These are phyloP conservation scores for Kodamaea restingae DNA, from an alignment of 805 yeast species.

Conservation along the genomic window DNA sequence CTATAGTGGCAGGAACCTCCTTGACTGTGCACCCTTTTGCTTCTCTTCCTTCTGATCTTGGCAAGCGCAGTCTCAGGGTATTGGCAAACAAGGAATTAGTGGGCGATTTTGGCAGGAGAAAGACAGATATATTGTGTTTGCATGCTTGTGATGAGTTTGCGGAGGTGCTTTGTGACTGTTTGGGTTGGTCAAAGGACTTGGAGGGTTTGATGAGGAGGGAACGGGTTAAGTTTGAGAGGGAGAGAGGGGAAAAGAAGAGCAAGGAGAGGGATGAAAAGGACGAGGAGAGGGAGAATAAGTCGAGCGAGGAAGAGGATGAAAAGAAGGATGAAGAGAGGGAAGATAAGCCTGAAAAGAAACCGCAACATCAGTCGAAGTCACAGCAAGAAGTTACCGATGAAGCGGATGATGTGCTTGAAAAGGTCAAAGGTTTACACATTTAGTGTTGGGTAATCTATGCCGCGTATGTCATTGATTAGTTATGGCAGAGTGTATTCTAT, in stretches of 20 bases:
- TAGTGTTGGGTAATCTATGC: too few relatives aligned
- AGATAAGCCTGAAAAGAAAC: too few relatives aligned
- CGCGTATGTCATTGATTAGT: too few relatives aligned
- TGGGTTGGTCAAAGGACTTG: constrained; percentile 66
- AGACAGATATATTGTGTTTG: constrained; percentile 56
- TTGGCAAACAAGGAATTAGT: constrained; percentile 73
- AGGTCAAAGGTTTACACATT: background rate
- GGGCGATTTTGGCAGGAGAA: constrained; percentile 61
- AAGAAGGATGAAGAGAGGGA: too few relatives aligned
- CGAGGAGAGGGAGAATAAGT: background rate
- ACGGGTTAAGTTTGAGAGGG: constrained; percentile 5
- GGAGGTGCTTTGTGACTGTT: constrained; percentile 42
- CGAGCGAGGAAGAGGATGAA: background rate
- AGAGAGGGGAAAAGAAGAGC: background rate
- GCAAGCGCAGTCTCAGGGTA: constrained; percentile 46
- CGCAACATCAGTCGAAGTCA: too few relatives aligned
- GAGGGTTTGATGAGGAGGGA: constrained; percentile 30
- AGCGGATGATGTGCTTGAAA: background rate
- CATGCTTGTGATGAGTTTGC: constrained; percentile 69
- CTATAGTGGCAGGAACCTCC: constrained; percentile 90
- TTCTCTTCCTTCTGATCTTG: constrained; percentile 65
- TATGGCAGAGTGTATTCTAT: too few relatives aligned
- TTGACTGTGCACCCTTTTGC: constrained; percentile 91
- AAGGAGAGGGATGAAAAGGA: background rate
- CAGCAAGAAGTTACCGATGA: background rate